These are phyloP conservation scores for Hirschioporus abietinus DNA, from an alignment of 768 basidiomycete genomes.

Conservation along the genomic window DNA sequence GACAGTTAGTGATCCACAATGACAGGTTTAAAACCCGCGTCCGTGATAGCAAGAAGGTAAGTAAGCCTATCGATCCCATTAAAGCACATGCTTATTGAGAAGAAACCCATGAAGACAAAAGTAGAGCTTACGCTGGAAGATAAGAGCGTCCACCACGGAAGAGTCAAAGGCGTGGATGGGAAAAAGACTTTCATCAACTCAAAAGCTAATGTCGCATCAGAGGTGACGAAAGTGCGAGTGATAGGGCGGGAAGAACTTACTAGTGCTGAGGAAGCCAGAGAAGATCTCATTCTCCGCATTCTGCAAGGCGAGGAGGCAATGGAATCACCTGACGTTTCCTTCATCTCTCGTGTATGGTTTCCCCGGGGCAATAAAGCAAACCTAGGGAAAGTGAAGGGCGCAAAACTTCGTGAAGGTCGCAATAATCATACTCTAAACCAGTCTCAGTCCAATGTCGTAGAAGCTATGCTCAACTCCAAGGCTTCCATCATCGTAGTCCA, in stretches of 20 bases:
- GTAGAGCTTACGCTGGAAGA: constrained; percentile 30
- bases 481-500: constrained; percentile 33
- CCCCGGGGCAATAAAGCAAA: constrained; percentile 11
- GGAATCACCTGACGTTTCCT: constrained; percentile 24
- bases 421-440: constrained; percentile 24
- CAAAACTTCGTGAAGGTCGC: neutral
- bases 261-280: constrained; percentile 33
- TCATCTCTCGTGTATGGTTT: constrained; percentile 39
- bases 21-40: constrained; percentile 38
- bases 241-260: constrained; percentile 37
- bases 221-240: constrained; percentile 30
- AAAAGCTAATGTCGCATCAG: neutral
- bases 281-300: constrained; percentile 31
- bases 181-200: constrained; percentile 30
- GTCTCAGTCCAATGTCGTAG: constrained; percentile 33
- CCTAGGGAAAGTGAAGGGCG: neutral
- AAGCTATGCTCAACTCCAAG: constrained; percentile 27
- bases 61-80: neutral
- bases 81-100: neutral
- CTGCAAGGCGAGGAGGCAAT: constrained; percentile 25
- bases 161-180: constrained; percentile 27
- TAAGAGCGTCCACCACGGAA: constrained; percentile 28
- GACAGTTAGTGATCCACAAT: constrained; percentile 28
- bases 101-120: constrained; percentile 20
- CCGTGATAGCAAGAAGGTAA: constrained; percentile 32